These are phyloP conservation scores for Hamamelis virginiana DNA, from an alignment of 164 flowering plant genomes.

Conservation along the genomic window DNA sequence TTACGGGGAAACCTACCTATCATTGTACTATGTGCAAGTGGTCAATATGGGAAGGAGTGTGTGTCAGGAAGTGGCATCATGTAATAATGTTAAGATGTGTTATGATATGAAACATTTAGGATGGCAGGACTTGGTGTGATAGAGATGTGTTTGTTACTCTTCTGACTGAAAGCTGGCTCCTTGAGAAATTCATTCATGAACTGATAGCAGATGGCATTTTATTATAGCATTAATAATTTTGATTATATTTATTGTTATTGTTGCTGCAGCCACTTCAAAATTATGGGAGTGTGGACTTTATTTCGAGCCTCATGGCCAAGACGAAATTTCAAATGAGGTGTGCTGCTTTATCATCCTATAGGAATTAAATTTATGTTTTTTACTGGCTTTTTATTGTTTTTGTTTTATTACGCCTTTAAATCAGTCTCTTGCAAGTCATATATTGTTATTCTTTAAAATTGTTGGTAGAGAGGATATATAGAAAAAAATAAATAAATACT, in stretches of 20 bases:
- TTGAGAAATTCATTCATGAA: not conserved
- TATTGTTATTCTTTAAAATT: too few relatives aligned
- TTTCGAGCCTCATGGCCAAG: slow-evolving; percentile 41
- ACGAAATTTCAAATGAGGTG: slow-evolving; percentile 60
- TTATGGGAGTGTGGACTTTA: slow-evolving; percentile 64
- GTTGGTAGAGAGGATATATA: too few relatives aligned
- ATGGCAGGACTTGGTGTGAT: too few relatives aligned
- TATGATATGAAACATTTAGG: too few relatives aligned
- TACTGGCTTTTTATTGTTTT: not conserved
- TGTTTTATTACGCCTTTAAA: not conserved
- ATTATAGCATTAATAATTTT: too few relatives aligned
- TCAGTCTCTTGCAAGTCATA: not conserved
- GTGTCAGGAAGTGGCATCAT: too few relatives aligned
- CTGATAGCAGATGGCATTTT: not conserved
- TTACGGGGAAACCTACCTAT: too few relatives aligned
- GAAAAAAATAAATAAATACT: too few relatives aligned
- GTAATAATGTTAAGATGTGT: too few relatives aligned
- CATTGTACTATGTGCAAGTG: too few relatives aligned
- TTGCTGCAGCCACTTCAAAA: slow-evolving; percentile 64
- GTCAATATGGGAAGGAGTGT: too few relatives aligned
- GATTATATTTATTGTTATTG: slow-evolving; percentile 6
- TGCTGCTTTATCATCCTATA: slow-evolving; percentile 6
- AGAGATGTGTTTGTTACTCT: too few relatives aligned
- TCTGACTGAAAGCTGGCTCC: not conserved
- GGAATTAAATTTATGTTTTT: not conserved